Conservation (phyloP, 805 yeast genomes). For the Hemisphaericaspora nanyangensis region DNA sequence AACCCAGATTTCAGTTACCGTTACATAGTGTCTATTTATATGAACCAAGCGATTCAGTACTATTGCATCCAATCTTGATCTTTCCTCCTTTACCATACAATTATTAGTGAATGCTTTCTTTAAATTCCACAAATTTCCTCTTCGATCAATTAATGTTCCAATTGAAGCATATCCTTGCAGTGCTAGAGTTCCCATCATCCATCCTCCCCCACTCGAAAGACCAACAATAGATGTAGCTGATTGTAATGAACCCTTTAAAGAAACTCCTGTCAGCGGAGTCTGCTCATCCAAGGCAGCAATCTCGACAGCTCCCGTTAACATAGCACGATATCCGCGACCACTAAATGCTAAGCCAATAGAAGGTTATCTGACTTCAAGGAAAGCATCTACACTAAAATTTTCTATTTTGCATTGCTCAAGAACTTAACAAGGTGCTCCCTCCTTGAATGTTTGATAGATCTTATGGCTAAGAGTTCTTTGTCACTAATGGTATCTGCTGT, state of each 20-base stretch:
- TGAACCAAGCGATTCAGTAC: too few species aligned
- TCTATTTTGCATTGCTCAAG: conserved; percentile 24
- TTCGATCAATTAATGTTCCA: conserved; percentile 24
- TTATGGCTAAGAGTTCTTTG: too few species aligned
- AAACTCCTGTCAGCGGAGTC: conserved; percentile 49
- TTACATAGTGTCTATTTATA: conserved; percentile 34
- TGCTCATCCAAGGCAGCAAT: conserved; percentile 75
- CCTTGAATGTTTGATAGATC: too few species aligned
- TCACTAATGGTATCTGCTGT: too few species aligned
- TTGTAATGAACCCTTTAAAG: conserved; percentile 76
- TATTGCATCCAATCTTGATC: conserved; percentile 43
- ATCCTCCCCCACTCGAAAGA: conserved; percentile 57
- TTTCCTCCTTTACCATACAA: conserved; percentile 34
- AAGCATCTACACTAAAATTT: conserved; percentile 24
- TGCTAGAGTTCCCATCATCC: conserved; percentile 63
- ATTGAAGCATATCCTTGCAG: conserved; percentile 58
- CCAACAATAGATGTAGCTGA: conserved; percentile 73
- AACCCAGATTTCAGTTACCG: conserved; percentile 43
- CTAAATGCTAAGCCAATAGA: conserved; percentile 35
- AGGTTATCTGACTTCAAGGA: conserved; percentile 28
- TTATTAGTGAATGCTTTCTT: conserved; percentile 50
- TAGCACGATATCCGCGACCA: conserved; percentile 92
- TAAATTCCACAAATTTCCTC: conserved; percentile 33
- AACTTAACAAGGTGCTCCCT: conserved; percentile 21
- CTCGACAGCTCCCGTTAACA: conserved; percentile 83